Evolutionary conservation across 805 yeast species (phyloP).

Genomic region (Metschnikowia matae): DNA sequence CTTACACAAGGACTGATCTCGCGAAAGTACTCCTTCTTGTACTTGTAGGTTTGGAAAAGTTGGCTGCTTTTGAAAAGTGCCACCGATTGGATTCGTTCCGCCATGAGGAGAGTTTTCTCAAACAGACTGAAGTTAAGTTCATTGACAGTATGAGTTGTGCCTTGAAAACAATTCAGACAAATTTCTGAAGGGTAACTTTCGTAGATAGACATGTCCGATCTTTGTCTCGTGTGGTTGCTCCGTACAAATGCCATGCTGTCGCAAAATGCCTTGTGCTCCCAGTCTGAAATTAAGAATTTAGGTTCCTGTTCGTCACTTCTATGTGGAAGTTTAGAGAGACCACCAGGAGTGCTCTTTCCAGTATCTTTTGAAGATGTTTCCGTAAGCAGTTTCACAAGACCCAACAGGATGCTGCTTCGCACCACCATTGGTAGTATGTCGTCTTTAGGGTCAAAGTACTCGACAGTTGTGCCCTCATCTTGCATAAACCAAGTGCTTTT

Average conservation of each 20-base stretch:
- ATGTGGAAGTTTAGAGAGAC: not conserved
- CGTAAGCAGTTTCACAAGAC: not conserved
- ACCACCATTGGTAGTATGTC: not conserved
- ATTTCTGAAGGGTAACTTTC: not conserved
- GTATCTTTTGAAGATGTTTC: not conserved
- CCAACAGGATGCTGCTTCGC: not conserved
- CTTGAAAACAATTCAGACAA: not conserved
- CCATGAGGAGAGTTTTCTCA: not conserved
- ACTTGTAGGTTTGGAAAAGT: not conserved
- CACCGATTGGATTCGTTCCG: not conserved
- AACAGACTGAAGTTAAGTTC: not conserved
- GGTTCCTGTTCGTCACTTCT: not conserved
- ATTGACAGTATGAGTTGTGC: not conserved
- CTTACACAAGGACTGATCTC: not conserved
- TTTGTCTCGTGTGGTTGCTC: not conserved
- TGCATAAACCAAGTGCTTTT: constrained; percentile 1
- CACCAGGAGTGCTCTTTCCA: not conserved
- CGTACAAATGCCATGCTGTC: not conserved
- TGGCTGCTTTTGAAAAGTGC: not conserved
- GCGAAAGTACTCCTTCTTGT: constrained; percentile 1
- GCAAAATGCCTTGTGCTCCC: constrained; percentile 4
- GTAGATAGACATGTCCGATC: not conserved
- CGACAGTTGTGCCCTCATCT: not conserved
- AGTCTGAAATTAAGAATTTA: not conserved
- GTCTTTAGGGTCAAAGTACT: not conserved